Conservation (phyloP, 805 yeast species). For the Metschnikowia vanudenii region DNA sequence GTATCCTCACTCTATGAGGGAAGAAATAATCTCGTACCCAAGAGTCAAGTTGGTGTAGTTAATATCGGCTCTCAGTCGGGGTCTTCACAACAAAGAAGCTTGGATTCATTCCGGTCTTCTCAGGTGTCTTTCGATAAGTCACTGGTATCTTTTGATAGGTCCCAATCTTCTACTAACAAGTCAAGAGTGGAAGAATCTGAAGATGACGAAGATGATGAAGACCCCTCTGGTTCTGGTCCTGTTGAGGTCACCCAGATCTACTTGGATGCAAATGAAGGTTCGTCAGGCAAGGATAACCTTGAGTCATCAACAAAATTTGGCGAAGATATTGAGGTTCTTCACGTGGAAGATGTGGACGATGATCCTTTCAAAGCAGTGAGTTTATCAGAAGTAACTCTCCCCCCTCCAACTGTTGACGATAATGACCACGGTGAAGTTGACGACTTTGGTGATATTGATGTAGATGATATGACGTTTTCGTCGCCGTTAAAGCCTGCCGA, state of each 20-base stretch:
- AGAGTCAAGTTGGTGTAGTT: slow-evolving; percentile 27
- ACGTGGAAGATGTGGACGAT: not conserved
- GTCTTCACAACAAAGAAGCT: not conserved
- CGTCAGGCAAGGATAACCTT: not conserved
- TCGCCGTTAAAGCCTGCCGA: not conserved
- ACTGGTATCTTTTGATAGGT: slow-evolving; percentile 5
- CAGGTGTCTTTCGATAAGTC: slow-evolving; percentile 9
- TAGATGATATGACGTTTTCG: slow-evolving; percentile 1
- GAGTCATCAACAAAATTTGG: not conserved
- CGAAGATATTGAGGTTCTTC: slow-evolving; percentile 9
- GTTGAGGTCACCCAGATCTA: slow-evolving; percentile 2
- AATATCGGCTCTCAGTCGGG: slow-evolving; percentile 13
- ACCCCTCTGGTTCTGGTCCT: not conserved
- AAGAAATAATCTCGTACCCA: slow-evolving; percentile 38
- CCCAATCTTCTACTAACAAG: not conserved
- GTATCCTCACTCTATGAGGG: slow-evolving; percentile 47
- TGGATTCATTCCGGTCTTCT: slow-evolving; percentile 19
- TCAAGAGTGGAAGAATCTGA: not conserved
- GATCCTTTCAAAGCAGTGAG: not conserved
- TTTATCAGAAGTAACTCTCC: not conserved
- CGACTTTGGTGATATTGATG: slow-evolving; percentile 8
- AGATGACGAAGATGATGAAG: not conserved
- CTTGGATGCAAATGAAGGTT: not conserved
- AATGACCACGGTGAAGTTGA: not conserved
- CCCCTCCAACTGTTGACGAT: not conserved